Evolutionary conservation across 306 rosid genomes (phyloP).

Genomic region (Trifolium repens): DNA sequence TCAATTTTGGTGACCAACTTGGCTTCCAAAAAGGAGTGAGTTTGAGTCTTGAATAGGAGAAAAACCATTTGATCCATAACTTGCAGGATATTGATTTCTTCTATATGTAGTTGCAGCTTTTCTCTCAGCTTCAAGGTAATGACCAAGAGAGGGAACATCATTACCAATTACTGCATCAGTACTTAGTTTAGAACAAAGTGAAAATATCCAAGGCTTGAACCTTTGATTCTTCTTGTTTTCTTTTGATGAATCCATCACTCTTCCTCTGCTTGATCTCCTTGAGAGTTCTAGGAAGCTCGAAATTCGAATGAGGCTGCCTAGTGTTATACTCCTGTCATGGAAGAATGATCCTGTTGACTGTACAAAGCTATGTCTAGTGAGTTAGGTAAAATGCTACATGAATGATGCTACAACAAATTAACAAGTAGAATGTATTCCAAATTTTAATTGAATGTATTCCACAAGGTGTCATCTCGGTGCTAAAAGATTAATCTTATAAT

Average conservation of each 20-base stretch:
- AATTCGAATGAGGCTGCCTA: constrained; percentile 67
- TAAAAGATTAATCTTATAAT: too few relatives aligned
- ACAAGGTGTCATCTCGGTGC: too few relatives aligned
- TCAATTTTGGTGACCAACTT: constrained; percentile 38
- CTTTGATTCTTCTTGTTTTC: constrained; percentile 51
- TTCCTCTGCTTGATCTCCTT: constrained; percentile 59
- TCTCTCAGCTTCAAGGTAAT: constrained; percentile 77
- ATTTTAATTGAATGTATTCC: background rate
- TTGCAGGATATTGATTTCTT: constrained; percentile 41
- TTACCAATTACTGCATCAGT: constrained; percentile 58
- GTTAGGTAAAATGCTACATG: constrained; percentile 19
- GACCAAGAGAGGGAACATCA: constrained; percentile 64
- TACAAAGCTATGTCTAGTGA: constrained; percentile 21
- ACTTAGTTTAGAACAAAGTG: constrained; percentile 66
- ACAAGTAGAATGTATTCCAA: constrained; percentile 5
- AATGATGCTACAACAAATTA: constrained; percentile 1
- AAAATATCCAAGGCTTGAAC: constrained; percentile 62
- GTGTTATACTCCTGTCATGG: constrained; percentile 66
- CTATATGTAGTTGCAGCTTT: constrained; percentile 45
- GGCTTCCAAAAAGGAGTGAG: constrained; percentile 41
- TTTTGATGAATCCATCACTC: constrained; percentile 47
- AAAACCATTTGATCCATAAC: constrained; percentile 41
- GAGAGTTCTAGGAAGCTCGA: constrained; percentile 61
- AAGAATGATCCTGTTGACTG: constrained; percentile 68
- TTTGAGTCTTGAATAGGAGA: constrained; percentile 37